Percentiles rank a stretch among this genome's conserved stretches.
These are phyloP conservation scores for Acacia pycnantha DNA, from an alignment of 331 rosid species.

Conservation along the genomic window DNA sequence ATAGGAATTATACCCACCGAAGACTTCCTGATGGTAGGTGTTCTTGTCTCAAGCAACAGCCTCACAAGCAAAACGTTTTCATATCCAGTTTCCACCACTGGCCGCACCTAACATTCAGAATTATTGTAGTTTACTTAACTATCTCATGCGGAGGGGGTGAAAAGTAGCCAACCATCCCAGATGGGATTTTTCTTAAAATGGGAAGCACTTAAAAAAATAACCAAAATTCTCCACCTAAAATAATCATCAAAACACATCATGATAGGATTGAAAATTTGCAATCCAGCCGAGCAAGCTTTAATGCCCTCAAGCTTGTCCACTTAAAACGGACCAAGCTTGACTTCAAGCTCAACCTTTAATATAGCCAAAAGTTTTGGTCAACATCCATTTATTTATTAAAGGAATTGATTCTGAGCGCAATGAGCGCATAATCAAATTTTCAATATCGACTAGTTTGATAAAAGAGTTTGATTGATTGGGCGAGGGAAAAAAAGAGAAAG, in stretches of 20 bases:
- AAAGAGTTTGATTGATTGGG: background rate
- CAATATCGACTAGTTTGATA: background rate
- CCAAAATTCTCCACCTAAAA: background rate
- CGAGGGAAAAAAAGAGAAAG: background rate
- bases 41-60: slow-evolving; percentile 68
- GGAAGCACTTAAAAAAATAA: background rate
- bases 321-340: background rate
- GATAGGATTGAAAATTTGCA: background rate
- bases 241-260: background rate
- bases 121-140: slow-evolving; percentile 18
- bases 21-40: slow-evolving; percentile 71
- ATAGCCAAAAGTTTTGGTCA: background rate
- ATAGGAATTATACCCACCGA: slow-evolving; percentile 50
- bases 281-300: background rate
- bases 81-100: slow-evolving; percentile 94
- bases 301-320: background rate
- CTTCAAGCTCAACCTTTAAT: background rate
- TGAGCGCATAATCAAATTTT: background rate
- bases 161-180: background rate
- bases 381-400: background rate
- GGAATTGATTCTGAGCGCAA: background rate
- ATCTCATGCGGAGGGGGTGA: background rate
- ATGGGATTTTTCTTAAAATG: slow-evolving; percentile 5
- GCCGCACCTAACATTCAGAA: slow-evolving; percentile 72
- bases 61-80: slow-evolving; percentile 85